Conservation (phyloP, 2,329 filamentous ascomycete genomes). For the Fusarium sp. region DNA sequence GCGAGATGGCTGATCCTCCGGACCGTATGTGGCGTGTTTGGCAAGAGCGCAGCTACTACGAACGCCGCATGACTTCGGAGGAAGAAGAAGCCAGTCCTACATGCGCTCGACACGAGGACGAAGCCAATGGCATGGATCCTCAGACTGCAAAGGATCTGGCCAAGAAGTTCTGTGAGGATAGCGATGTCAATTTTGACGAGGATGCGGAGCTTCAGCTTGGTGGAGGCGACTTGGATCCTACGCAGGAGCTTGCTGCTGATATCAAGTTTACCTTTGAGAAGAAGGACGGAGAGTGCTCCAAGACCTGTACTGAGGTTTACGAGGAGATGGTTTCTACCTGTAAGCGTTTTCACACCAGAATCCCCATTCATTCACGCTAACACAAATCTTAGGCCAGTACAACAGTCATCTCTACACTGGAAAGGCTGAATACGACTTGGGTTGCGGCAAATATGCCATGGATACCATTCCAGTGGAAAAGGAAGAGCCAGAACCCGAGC, state of each 20-base stretch:
- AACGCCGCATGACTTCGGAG: not conserved
- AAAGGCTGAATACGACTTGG: not conserved
- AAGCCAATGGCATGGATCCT: not conserved
- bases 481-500: not conserved
- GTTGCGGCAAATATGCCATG: constrained; percentile 2
- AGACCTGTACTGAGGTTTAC: constrained; percentile 17
- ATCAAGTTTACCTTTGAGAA: constrained; percentile 25
- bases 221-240: constrained; percentile 22
- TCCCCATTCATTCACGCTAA: not conserved
- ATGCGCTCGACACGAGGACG: not conserved
- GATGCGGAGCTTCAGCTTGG: constrained; percentile 24
- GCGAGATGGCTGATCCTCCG: not conserved
- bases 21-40: constrained; percentile 15
- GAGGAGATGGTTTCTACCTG: constrained; percentile 6
- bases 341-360: not conserved
- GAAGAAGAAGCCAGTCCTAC: constrained; percentile 2
- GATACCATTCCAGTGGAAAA: constrained; percentile 1
- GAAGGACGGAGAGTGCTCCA: constrained; percentile 15
- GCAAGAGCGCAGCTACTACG: constrained; percentile 12
- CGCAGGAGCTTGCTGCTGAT: constrained; percentile 11
- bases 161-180: not conserved
- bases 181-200: constrained; percentile 1
- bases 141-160: not conserved
- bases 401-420: not conserved
- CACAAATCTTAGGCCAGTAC: not conserved